Conservation (phyloP, 2,329 filamentous ascomycete species). For the Talaromyces funiculosus region DNA sequence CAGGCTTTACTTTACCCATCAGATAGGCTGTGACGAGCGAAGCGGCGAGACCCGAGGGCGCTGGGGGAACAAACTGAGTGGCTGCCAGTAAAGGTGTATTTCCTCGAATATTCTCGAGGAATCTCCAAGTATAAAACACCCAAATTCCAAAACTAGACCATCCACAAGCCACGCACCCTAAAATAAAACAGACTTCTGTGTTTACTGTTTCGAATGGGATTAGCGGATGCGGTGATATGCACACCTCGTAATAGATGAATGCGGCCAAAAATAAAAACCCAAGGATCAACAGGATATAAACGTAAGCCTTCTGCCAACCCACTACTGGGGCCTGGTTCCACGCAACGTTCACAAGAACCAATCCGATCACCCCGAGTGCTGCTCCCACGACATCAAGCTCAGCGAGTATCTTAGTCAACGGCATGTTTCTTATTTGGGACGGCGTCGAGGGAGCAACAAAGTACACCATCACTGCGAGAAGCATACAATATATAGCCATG, state of each 20-base stretch:
- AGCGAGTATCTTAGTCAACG: background rate
- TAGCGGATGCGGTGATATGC: conserved; percentile 53
- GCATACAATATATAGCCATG: conserved; percentile 34
- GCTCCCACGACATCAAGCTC: conserved; percentile 30
- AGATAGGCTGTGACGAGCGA: conserved; percentile 31
- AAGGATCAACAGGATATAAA: conserved; percentile 54
- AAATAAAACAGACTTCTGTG: conserved; percentile 16
- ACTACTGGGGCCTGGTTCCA: conserved; percentile 60
- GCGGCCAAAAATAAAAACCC: conserved; percentile 49
- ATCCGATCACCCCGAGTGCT: conserved; percentile 25
- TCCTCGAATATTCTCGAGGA: conserved; percentile 41
- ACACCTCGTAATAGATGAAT: conserved; percentile 52
- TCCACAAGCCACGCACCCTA: conserved; percentile 11
- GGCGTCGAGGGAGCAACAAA: conserved; percentile 11
- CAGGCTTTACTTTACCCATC: conserved; percentile 25
- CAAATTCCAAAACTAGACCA: conserved; percentile 47
- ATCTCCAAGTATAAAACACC: conserved; percentile 49
- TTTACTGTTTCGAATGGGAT: conserved; percentile 46
- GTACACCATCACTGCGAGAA: conserved; percentile 11
- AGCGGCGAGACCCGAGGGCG: conserved; percentile 27
- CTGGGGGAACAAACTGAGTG: conserved; percentile 24
- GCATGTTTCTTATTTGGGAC: background rate
- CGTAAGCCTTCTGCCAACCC: conserved; percentile 54
- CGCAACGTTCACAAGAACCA: conserved; percentile 61
- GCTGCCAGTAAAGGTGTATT: conserved; percentile 25